Evolutionary conservation across 164 flowering plant species (phyloP).

Genomic region (Aristolochia contorta): DNA sequence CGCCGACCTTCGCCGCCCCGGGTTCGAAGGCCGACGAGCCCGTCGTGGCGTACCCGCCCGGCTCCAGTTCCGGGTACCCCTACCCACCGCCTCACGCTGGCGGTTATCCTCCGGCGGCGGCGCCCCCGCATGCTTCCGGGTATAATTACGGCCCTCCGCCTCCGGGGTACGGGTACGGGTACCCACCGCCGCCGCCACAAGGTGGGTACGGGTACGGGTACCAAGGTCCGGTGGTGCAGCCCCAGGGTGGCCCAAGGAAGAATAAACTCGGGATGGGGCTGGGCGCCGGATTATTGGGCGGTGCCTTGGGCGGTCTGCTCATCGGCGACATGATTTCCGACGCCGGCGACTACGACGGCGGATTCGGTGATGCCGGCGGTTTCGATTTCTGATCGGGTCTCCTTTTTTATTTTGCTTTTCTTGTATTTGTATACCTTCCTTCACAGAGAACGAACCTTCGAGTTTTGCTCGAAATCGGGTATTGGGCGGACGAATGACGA

Average conservation of each 20-base stretch:
- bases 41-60: conserved; percentile 37
- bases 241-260: conserved; percentile 38
- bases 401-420: no score
- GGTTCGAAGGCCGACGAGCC: conserved; percentile 15
- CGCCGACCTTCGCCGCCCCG: conserved; percentile 8
- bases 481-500: no score
- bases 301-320: conserved; percentile 61
- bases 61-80: neutral
- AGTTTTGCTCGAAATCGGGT: no score
- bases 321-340: conserved; percentile 67
- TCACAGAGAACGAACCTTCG: no score
- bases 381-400: conserved; percentile 28
- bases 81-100: conserved; percentile 9
- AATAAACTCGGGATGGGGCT: conserved; percentile 56
- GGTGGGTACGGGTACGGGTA: conserved; percentile 14
- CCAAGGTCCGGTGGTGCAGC: conserved; percentile 6
- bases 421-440: no score
- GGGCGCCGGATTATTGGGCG: conserved; percentile 73
- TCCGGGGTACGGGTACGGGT: conserved; percentile 15
- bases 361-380: conserved; percentile 29
- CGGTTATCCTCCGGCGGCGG: conserved; percentile 13
- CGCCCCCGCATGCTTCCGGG: neutral
- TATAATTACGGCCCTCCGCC: conserved; percentile 9
- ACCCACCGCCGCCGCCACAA: conserved; percentile 19
- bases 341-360: conserved; percentile 23